Evolutionary conservation across 2,329 filamentous ascomycete species (phyloP).

Genomic region (Alternaria burnsii): DNA sequence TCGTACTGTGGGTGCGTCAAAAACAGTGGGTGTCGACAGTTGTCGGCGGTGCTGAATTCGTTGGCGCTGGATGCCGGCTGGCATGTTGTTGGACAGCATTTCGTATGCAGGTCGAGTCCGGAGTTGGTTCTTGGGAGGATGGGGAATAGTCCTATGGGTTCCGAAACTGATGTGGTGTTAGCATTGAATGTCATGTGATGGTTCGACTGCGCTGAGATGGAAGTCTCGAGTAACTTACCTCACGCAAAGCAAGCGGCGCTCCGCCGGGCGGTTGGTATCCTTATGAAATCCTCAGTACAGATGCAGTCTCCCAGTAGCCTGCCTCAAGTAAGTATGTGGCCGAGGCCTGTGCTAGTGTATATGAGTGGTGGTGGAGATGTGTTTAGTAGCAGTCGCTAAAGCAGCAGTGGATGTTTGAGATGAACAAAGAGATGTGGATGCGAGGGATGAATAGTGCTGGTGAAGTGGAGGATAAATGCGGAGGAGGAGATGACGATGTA

Average conservation of each 20-base stretch:
- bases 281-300: conserved; percentile 57
- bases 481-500: conserved; percentile 40
- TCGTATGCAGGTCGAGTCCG: conserved; percentile 75
- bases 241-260: conserved; percentile 82
- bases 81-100: conserved; percentile 79
- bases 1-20: conserved; percentile 76
- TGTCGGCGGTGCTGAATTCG: conserved; percentile 84
- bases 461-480: conserved; percentile 32
- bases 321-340: conserved; percentile 49
- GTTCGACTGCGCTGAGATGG: neutral
- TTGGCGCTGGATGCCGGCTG: conserved; percentile 75
- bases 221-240: conserved; percentile 62
- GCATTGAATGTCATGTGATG: conserved; percentile 1
- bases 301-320: conserved; percentile 51
- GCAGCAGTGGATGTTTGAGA: conserved; percentile 26
- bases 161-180: conserved; percentile 51
- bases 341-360: conserved; percentile 39
- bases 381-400: conserved; percentile 19
- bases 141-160: conserved; percentile 46
- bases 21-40: conserved; percentile 81
- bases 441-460: conserved; percentile 27
- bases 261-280: conserved; percentile 71
- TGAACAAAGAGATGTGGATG: conserved; percentile 33
- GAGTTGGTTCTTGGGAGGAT: conserved; percentile 55
- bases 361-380: conserved; percentile 15